These are phyloP conservation scores for Tephrocybe rancida DNA, from an alignment of 768 basidiomycete genomes.

Conservation along the genomic window DNA sequence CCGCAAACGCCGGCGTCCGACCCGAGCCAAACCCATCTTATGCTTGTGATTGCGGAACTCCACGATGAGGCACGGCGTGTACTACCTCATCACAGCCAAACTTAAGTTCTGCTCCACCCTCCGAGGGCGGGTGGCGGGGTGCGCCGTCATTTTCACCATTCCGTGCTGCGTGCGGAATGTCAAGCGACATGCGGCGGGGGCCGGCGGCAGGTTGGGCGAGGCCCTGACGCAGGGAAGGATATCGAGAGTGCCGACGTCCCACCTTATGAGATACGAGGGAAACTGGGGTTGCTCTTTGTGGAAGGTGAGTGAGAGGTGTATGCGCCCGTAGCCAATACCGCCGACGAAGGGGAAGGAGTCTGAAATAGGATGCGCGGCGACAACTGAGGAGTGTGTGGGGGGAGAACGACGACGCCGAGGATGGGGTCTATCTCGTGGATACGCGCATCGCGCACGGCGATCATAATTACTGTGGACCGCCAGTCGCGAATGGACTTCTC, in stretches of 20 bases:
- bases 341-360: constrained; percentile 67
- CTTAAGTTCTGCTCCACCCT: constrained; percentile 27
- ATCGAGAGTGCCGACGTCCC: constrained; percentile 72
- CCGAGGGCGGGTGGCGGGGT: constrained; percentile 33
- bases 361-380: constrained; percentile 47
- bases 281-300: constrained; percentile 61
- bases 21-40: constrained; percentile 30
- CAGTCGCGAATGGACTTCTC: constrained; percentile 73
- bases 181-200: constrained; percentile 41
- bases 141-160: constrained; percentile 37
- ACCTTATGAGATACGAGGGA: constrained; percentile 59
- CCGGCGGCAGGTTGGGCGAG: constrained; percentile 28
- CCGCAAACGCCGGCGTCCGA: constrained; percentile 35
- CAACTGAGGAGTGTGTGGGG: constrained; percentile 46
- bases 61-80: constrained; percentile 39
- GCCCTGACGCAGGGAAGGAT: constrained; percentile 36
- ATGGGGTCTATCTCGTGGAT: constrained; percentile 66
- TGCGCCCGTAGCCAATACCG: constrained; percentile 68
- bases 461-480: constrained; percentile 57
- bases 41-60: constrained; percentile 34
- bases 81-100: constrained; percentile 41
- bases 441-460: constrained; percentile 65
- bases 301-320: constrained; percentile 68
- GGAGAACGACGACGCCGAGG: constrained; percentile 69
- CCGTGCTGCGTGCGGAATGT: constrained; percentile 38